Evolutionary conservation across 2,329 filamentous ascomycete genomes (phyloP).

Genomic region (Epichloe gansuensis): DNA sequence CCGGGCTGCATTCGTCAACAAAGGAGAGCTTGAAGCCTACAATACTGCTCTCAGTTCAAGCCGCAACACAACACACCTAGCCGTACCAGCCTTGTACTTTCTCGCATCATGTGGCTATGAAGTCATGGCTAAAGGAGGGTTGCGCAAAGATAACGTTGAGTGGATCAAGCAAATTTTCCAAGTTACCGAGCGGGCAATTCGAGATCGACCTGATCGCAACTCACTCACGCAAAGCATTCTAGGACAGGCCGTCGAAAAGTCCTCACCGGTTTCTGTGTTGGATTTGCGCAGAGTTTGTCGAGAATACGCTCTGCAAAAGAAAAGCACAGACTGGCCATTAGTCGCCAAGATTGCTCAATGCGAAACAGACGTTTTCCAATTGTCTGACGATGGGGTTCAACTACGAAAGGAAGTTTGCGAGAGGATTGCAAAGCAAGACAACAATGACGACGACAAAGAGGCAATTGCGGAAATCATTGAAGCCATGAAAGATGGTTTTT

Average conservation of each 20-base stretch:
- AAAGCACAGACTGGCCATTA: constrained; percentile 29
- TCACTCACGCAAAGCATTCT: constrained; percentile 19
- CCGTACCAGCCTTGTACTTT: constrained; percentile 32
- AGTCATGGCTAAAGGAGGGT: constrained; percentile 12
- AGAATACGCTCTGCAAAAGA: constrained; percentile 25
- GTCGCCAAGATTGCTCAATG: constrained; percentile 28
- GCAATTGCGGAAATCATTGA: constrained; percentile 25
- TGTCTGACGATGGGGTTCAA: constrained; percentile 22
- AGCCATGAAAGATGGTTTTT: constrained; percentile 31
- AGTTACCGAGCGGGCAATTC: constrained; percentile 17
- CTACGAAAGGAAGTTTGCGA: constrained; percentile 29
- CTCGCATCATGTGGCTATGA: constrained; percentile 22
- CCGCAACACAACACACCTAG: constrained; percentile 20
- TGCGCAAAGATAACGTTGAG: constrained; percentile 23
- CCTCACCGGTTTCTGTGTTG: constrained; percentile 24
- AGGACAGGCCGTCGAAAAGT: constrained; percentile 16
- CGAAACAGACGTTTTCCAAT: constrained; percentile 35
- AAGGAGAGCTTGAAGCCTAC: constrained; percentile 28
- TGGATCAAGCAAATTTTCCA: constrained; percentile 26
- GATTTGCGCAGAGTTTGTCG: constrained; percentile 31
- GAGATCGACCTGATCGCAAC: constrained; percentile 13
- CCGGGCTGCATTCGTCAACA: constrained; percentile 32
- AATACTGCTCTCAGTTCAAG: constrained; percentile 28
- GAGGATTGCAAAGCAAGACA: constrained; percentile 16
- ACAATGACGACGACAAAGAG: constrained; percentile 10